Percentiles rank a stretch among this genome's conserved stretches.
phyloP scores from a whole-genome alignment of 225 moss, liverwort and hornwort genomes.

The Sphagnum contortum region DNA sequence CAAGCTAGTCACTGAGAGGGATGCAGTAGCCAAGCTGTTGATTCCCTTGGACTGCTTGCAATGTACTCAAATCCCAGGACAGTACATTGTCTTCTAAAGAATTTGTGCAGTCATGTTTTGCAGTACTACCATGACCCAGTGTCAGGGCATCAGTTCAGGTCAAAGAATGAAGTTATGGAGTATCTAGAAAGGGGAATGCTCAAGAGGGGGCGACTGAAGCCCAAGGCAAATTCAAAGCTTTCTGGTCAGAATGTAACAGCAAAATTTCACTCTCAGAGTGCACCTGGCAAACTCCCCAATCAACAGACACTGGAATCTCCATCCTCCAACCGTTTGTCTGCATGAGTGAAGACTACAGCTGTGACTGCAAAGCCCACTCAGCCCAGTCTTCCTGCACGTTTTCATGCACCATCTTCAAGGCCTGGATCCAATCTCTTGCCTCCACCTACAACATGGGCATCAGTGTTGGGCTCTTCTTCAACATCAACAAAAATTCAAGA shows the following conservation, averaged over 20 bases:
- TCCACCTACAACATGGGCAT: conserved; percentile 1
- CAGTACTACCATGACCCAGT: conserved; percentile 25
- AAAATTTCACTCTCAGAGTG: conserved; percentile 2
- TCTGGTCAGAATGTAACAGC: conserved; percentile 8
- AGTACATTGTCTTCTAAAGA: too few relatives aligned
- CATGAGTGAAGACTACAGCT: conserved; percentile 6
- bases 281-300: not conserved
- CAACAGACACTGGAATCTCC: conserved; percentile 3
- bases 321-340: not conserved
- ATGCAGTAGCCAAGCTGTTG: too few relatives aligned
- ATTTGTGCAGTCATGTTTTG: not conserved
- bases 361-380: conserved; percentile 3
- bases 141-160: conserved; percentile 20
- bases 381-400: too few relatives aligned
- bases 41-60: too few relatives aligned
- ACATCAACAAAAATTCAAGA: conserved; percentile 13
- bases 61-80: too few relatives aligned
- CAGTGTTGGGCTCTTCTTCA: conserved; percentile 20
- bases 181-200: conserved; percentile 14
- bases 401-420: conserved; percentile 1
- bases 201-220: conserved; percentile 4
- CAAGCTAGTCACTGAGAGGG: too few relatives aligned
- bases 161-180: conserved; percentile 20
- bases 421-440: conserved; percentile 6
- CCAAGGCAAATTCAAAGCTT: not conserved